Evolutionary conservation across 306 rosid species (phyloP).

Genomic region (Phaseolus lunatus): DNA sequence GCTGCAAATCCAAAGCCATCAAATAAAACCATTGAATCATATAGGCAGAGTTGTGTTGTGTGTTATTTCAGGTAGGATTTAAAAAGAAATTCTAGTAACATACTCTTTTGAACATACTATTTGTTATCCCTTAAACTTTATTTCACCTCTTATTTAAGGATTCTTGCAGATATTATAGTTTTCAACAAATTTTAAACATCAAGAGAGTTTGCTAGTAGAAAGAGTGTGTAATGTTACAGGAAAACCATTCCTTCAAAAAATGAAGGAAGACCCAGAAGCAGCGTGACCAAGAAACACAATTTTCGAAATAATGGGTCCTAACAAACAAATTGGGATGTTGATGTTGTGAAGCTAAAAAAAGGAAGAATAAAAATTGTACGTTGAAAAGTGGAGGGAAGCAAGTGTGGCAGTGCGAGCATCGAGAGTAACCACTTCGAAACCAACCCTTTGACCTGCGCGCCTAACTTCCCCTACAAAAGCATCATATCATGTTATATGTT

Average conservation of each 20-base stretch:
- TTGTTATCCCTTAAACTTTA: not conserved
- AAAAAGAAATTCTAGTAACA: no score
- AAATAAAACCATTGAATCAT: conserved; percentile 42
- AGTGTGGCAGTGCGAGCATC: conserved; percentile 78
- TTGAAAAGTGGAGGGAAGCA: conserved; percentile 65
- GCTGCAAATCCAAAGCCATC: conserved; percentile 60
- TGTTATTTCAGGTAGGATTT: not conserved
- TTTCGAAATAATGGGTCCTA: not conserved
- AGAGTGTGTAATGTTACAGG: not conserved
- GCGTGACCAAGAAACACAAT: conserved; percentile 15
- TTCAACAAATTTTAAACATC: not conserved
- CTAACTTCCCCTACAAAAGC: conserved; percentile 72
- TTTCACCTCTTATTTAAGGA: no score
- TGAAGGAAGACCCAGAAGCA: conserved; percentile 12
- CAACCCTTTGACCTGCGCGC: conserved; percentile 64
- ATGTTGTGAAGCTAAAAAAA: not conserved
- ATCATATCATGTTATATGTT: not conserved
- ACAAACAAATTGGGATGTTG: conserved; percentile 17
- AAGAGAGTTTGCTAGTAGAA: not conserved
- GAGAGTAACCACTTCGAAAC: conserved; percentile 80
- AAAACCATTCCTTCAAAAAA: not conserved
- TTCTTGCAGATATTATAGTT: not conserved
- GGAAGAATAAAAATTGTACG: conserved; percentile 44
- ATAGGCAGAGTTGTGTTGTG: conserved; percentile 13
- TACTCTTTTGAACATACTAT: not conserved